Evolutionary conservation across 106 monocot species (phyloP).

Genomic region (Triglochin maritima): DNA sequence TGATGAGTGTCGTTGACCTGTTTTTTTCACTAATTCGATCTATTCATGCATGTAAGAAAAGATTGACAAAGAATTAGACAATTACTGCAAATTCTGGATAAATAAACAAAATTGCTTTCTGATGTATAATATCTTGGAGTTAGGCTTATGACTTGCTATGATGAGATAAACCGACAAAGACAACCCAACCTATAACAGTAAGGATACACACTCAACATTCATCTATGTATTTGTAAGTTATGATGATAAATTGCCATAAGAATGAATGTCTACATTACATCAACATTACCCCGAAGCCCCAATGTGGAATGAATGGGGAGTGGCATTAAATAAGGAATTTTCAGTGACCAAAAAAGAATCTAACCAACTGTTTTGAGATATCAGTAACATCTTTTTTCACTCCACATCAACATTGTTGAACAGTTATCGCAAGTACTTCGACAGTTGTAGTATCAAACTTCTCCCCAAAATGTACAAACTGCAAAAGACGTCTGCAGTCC

Average conservation of each 20-base stretch:
- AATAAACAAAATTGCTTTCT: neutral
- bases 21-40: conserved; percentile 71
- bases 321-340: too few relatives aligned
- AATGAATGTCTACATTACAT: too few relatives aligned
- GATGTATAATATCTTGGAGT: neutral
- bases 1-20: conserved; percentile 53
- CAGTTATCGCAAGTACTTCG: conserved; percentile 88
- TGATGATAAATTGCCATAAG: too few relatives aligned
- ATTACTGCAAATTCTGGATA: neutral
- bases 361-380: conserved; percentile 78
- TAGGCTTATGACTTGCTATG: too few relatives aligned
- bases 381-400: conserved; percentile 71
- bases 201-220: too few relatives aligned
- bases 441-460: conserved; percentile 78
- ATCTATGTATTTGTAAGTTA: too few relatives aligned
- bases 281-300: too few relatives aligned
- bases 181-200: too few relatives aligned
- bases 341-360: too few relatives aligned
- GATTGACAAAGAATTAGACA: neutral
- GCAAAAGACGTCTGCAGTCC: conserved; percentile 85
- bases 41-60: conserved; percentile 6
- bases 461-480: conserved; percentile 91
- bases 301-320: too few relatives aligned
- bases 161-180: too few relatives aligned
- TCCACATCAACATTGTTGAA: conserved; percentile 42